A percentile compares a stretch with the other conserved stretches of the same genome.
phyloP scores from a whole-genome alignment of 208 protist species.

The Kentomonas sorsogonicus region DNA sequence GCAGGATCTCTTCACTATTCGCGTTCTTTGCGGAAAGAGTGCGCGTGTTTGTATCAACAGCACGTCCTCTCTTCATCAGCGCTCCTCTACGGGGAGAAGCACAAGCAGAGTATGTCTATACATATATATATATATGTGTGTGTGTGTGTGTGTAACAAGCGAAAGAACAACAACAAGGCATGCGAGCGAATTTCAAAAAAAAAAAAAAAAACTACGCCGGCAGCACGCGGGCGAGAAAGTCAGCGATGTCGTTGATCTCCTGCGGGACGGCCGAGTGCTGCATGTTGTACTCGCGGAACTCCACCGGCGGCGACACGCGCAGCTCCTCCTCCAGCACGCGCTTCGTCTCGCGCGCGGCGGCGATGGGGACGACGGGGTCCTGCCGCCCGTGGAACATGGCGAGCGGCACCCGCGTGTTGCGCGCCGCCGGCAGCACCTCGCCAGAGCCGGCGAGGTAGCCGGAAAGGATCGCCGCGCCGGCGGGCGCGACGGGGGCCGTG shows the following conservation, averaged over 20 bases:
- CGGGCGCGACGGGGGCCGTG: slow-evolving; percentile 45
- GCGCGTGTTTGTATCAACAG: no score
- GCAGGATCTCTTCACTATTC: slow-evolving; percentile 6
- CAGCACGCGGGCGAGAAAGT: slow-evolving; percentile 52
- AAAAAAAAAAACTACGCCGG: slow-evolving; percentile 22
- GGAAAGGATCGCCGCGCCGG: slow-evolving; percentile 66
- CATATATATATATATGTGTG: neutral
- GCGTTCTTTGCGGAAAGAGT: slow-evolving; percentile 7
- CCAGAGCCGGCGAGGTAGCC: slow-evolving; percentile 62
- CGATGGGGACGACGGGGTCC: slow-evolving; percentile 73
- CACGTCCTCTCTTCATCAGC: no score
- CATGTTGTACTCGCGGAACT: slow-evolving; percentile 78
- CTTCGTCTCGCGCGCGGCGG: slow-evolving; percentile 38
- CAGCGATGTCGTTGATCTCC: slow-evolving; percentile 66
- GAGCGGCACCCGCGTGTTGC: slow-evolving; percentile 27
- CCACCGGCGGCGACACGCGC: slow-evolving; percentile 21
- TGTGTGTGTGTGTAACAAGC: neutral
- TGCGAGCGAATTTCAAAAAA: neutral
- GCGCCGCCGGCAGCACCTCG: slow-evolving; percentile 41
- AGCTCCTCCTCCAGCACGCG: slow-evolving; percentile 36
- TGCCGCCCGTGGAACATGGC: slow-evolving; percentile 74
- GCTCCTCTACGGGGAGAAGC: no score
- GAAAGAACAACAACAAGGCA: neutral
- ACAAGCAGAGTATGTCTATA: neutral
- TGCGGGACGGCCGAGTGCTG: slow-evolving; percentile 57